phyloP scores from a whole-genome alignment of 2,329 filamentous ascomycete species.

The Aspergillus ochraceus region DNA sequence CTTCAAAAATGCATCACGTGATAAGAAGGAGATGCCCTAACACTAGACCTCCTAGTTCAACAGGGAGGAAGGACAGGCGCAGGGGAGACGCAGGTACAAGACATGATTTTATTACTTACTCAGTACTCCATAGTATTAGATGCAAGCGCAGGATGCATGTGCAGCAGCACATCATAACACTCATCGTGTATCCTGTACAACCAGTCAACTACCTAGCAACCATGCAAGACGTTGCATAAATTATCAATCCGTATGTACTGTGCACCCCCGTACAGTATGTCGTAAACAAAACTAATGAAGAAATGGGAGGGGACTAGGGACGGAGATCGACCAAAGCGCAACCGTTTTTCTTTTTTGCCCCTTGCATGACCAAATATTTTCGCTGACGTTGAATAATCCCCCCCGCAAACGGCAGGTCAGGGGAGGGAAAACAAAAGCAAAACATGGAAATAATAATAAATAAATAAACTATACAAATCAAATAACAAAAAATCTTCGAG shows the following conservation, averaged over 20 bases:
- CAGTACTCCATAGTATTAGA: no score
- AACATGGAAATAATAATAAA: no score
- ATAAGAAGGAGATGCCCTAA: neutral
- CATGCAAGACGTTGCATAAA: neutral
- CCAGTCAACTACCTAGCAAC: neutral
- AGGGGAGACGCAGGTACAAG: no score
- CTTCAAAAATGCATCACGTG: neutral
- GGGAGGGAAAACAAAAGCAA: neutral
- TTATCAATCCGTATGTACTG: no score
- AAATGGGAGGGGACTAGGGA: neutral
- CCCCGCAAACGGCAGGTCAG: neutral
- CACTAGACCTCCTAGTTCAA: no score
- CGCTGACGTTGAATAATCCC: neutral
- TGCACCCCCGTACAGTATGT: no score
- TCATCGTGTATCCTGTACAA: no score
- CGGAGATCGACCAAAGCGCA: neutral
- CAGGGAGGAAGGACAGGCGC: no score
- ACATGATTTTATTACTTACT: no score
- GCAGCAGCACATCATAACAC: neutral
- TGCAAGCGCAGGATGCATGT: no score
- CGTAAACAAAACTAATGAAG: neutral
- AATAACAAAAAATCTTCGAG: no score
- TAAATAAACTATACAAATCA: no score
- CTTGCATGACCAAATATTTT: constrained; percentile 1
- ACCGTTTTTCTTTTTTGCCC: neutral